Conservation (phyloP, 306 rosid genomes). For the Amphicarpaea edgeworthii region DNA sequence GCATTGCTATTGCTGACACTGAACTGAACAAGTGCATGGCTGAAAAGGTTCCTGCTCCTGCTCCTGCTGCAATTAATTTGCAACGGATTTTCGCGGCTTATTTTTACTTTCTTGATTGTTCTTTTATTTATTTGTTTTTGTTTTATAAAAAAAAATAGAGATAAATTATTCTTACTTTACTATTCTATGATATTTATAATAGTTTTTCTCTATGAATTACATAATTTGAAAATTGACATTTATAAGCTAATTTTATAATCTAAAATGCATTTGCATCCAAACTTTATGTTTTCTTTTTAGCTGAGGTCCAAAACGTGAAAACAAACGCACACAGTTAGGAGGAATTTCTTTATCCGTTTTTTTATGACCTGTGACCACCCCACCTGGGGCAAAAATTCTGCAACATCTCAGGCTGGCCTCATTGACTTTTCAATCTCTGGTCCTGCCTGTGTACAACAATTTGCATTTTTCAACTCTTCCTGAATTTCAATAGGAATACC, state of each 20-base stretch:
- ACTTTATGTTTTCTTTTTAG: too few species aligned
- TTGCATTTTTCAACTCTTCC: too few species aligned
- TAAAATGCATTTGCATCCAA: too few species aligned
- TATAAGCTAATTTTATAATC: too few species aligned
- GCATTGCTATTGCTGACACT: too few species aligned
- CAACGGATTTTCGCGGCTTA: constrained; percentile 1
- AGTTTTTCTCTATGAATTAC: too few species aligned
- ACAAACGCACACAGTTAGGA: too few species aligned
- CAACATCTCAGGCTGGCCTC: constrained; percentile 1
- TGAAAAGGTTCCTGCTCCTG: not conserved
- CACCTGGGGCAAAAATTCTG: not conserved
- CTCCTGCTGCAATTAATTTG: not conserved
- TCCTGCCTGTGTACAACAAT: too few species aligned
- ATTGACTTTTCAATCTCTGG: not conserved
- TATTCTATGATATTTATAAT: not conserved
- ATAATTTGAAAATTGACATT: too few species aligned
- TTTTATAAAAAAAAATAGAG: not conserved
- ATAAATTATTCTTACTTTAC: not conserved
- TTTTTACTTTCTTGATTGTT: not conserved
- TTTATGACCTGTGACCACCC: not conserved
- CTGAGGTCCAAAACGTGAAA: too few species aligned
- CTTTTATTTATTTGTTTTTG: not conserved
- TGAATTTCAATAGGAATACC: not conserved
- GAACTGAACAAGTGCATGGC: not conserved
- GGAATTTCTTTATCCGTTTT: not conserved